These are phyloP conservation scores for Vaucheria bursata DNA, from an alignment of 352 stramenopile genomes.

Conservation along the genomic window DNA sequence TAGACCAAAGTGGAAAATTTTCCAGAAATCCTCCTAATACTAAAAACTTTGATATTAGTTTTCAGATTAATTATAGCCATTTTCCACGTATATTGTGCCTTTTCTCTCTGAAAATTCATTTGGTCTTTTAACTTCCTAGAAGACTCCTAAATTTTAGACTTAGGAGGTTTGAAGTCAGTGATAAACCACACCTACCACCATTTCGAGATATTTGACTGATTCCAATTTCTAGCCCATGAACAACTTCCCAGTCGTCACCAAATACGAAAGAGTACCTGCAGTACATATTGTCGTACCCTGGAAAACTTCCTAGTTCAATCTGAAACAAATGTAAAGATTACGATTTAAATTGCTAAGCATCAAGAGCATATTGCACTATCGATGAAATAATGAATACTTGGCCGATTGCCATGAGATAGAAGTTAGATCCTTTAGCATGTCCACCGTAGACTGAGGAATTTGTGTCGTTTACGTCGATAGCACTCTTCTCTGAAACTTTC, in stretches of 20 bases:
- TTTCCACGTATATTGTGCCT: too few species aligned
- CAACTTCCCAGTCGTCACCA: conserved; percentile 77
- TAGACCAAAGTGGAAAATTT: too few species aligned
- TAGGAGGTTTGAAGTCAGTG: conserved; percentile 55
- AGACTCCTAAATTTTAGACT: too few species aligned
- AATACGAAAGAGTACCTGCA: conserved; percentile 80
- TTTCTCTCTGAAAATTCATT: too few species aligned
- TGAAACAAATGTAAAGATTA: background rate
- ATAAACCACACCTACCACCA: conserved; percentile 36
- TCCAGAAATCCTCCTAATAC: too few species aligned
- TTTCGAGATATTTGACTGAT: conserved; percentile 74
- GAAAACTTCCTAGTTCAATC: conserved; percentile 55
- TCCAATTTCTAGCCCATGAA: conserved; percentile 60
- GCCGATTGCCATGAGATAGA: conserved; percentile 43
- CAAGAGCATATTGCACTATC: background rate
- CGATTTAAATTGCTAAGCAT: background rate
- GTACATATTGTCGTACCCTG: conserved; percentile 71
- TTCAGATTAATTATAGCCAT: too few species aligned
- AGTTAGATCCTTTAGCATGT: conserved; percentile 22
- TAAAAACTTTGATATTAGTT: too few species aligned
- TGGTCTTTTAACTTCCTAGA: too few species aligned
- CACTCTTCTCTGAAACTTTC: too few species aligned
- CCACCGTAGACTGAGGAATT: background rate
- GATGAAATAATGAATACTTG: too few species aligned
- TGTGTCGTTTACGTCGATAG: background rate